These are phyloP conservation scores for Hirsutella thompsonii DNA, from an alignment of 2,329 filamentous ascomycete species.

Conservation along the genomic window DNA sequence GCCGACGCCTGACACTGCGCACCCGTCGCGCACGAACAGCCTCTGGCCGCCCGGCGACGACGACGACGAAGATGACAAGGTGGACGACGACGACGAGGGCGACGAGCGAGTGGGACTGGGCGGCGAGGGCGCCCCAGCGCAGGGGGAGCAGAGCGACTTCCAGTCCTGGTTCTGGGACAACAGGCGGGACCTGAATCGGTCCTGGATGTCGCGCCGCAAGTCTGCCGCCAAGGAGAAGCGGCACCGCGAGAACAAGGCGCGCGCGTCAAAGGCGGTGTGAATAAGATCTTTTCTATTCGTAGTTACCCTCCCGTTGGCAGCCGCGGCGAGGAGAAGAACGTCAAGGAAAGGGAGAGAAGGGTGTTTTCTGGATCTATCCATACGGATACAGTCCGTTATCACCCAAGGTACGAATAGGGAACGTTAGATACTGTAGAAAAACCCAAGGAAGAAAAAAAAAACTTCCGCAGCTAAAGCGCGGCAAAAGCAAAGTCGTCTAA, in stretches of 20 bases:
- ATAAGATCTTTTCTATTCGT: too few relatives aligned
- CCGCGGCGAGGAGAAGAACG: background rate
- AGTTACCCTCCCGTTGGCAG: too few relatives aligned
- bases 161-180: conserved; percentile 59
- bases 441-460: too few relatives aligned
- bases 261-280: conserved; percentile 27
- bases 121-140: conserved; percentile 9
- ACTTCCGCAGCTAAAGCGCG: too few relatives aligned
- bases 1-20: conserved; percentile 86
- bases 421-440: too few relatives aligned
- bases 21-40: conserved; percentile 51
- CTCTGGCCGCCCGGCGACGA: conserved; percentile 36
- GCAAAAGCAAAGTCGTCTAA: too few relatives aligned
- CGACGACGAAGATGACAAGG: conserved; percentile 29
- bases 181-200: conserved; percentile 48
- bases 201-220: conserved; percentile 54
- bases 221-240: conserved; percentile 52
- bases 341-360: too few relatives aligned
- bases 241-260: conserved; percentile 49
- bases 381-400: too few relatives aligned
- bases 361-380: too few relatives aligned
- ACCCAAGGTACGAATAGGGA: too few relatives aligned
- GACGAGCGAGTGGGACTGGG: conserved; percentile 15
- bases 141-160: conserved; percentile 35
- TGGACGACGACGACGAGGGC: conserved; percentile 18